A percentile compares a stretch with the other conserved stretches of the same genome.
phyloP scores from a whole-genome alignment of 2,329 filamentous ascomycete species.

The Colletotrichum echinochloae region DNA sequence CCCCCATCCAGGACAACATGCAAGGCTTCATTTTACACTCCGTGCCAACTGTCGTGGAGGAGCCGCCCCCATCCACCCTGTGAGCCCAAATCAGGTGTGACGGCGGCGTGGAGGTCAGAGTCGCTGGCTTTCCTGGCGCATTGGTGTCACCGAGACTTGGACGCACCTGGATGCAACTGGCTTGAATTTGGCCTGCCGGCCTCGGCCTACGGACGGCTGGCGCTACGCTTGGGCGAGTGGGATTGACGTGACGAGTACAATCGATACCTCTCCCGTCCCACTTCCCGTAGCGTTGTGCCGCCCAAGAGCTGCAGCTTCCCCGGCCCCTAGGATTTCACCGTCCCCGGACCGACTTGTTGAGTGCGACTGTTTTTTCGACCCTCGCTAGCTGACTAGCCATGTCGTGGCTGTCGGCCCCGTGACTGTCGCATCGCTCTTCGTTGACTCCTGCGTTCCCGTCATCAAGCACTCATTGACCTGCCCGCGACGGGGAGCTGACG shows the following conservation, averaged over 20 bases:
- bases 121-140: conserved; percentile 9
- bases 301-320: conserved; percentile 11
- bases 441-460: conserved; percentile 7
- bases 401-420: conserved; percentile 24
- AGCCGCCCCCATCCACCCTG: neutral
- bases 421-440: conserved; percentile 16
- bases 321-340: conserved; percentile 9
- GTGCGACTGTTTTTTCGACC: conserved; percentile 6
- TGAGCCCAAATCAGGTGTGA: conserved; percentile 1
- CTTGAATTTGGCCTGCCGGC: conserved; percentile 20
- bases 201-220: conserved; percentile 9
- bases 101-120: conserved; percentile 5
- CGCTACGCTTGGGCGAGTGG: conserved; percentile 6
- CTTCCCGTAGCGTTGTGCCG: neutral
- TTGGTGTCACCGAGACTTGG: conserved; percentile 10
- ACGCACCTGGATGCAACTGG: conserved; percentile 18
- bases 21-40: conserved; percentile 26
- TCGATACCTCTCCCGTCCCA: neutral
- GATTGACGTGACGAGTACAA: conserved; percentile 12
- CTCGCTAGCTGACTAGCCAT: conserved; percentile 6
- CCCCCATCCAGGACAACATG: too few species aligned
- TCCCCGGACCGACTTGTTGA: conserved; percentile 23
- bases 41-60: conserved; percentile 28
- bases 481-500: conserved; percentile 19
- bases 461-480: conserved; percentile 18